Evolutionary conservation across 441 rosid genomes (phyloP).

Genomic region (Mallotus repandus): DNA sequence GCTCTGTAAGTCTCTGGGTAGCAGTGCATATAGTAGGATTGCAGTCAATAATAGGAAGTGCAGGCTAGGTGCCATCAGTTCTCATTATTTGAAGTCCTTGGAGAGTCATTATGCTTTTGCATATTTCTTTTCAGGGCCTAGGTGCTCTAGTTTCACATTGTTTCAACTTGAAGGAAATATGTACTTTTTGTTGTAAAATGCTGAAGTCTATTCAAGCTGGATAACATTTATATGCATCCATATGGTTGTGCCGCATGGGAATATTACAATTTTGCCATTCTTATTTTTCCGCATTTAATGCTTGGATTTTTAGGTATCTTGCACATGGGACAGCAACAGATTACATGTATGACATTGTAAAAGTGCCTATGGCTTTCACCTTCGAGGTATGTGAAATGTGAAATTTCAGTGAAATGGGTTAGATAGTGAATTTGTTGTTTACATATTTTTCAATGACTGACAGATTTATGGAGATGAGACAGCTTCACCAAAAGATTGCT

Average conservation of each 20-base stretch:
- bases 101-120: not conserved
- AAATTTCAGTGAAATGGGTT: constrained; percentile 15
- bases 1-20: not conserved
- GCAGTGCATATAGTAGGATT: not conserved
- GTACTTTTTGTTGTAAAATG: not conserved
- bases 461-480: constrained; percentile 84
- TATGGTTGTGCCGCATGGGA: not conserved
- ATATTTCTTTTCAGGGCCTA: not conserved
- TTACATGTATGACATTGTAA: constrained; percentile 81
- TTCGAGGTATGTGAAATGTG: constrained; percentile 74
- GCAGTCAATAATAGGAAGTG: not conserved
- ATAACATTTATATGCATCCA: not conserved
- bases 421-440: constrained; percentile 12
- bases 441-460: constrained; percentile 8
- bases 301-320: constrained; percentile 60
- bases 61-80: not conserved
- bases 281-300: not conserved
- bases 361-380: constrained; percentile 96
- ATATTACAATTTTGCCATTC: not conserved
- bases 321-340: constrained; percentile 99
- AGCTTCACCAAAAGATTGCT: constrained; percentile 78
- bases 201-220: not conserved
- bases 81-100: not conserved
- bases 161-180: not conserved
- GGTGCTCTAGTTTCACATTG: not conserved